Base-by-base conservation (phyloP, 2,329 filamentous ascomycete genomes). In the Grosmannia huntii region DNA sequence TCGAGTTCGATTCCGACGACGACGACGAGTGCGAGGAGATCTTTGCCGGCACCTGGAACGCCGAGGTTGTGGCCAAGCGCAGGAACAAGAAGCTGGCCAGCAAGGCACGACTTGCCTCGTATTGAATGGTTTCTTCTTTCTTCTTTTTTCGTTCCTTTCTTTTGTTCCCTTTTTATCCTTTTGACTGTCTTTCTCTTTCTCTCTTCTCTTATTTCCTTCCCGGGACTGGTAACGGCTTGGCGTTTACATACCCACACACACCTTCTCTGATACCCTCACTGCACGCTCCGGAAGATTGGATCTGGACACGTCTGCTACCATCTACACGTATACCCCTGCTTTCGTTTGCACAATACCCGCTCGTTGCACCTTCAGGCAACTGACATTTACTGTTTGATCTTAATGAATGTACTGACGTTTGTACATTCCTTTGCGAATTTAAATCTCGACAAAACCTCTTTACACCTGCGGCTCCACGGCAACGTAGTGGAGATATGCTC, bases 401-500 rank as follows among this genome's bases (percentile, higher is more conserved):
- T 38, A 14, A 16, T 38, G 3, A 38, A 33, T 33, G 31, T n/a
- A n/a, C n/a, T n/a, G n/a, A n/a, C n/a, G n/a, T n/a, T n/a, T n/a
- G n/a, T n/a, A n/a, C n/a, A 10, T 33, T 33, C 31, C 31, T 33
- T 33, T 33, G 31, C 31, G 31, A 33, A 10, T 28, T 28, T 10
- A 33, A 33, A 33, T 33, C 9, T 19, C 5, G 3, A 5, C 7
- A 36, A 33, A 11, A 38, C 33, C 23, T n/a, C 50, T 12, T 27
- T 62, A 65, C 61, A 21, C 11, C 58, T 63, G 84, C 46, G 89
- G 84, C 79, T 99, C 94, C 70, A 92, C 89, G 2, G 91, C 90
- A 64, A 96, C 90, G 66, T 96, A 96, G 75, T 97, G 92, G 69
- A 99, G 75, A 71, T 99, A 99, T 4, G 92, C 89, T 53, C 94